Percentiles rank a stretch among this genome's conserved stretches.
These are phyloP conservation scores for Camellia granthamiana DNA, from an alignment of 148 eudicot species.

Conservation along the genomic window DNA sequence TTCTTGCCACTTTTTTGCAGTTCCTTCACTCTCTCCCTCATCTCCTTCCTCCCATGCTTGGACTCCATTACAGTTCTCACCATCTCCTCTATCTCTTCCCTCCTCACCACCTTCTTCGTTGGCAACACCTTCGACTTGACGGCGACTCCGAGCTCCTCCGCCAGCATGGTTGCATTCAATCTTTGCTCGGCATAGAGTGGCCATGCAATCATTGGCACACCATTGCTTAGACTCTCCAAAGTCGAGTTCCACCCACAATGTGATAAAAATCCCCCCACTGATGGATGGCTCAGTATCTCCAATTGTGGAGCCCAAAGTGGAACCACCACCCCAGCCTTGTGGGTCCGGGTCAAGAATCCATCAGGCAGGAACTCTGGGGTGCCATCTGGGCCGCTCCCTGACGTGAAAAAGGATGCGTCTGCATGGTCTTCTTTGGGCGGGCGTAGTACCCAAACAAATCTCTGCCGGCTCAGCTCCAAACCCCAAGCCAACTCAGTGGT, in stretches of 20 bases:
- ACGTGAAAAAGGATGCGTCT: slow-evolving; percentile 12
- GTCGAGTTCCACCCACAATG: slow-evolving; percentile 51
- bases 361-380: slow-evolving; percentile 23
- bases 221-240: slow-evolving; percentile 32
- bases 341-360: slow-evolving; percentile 35
- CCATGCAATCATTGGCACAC: slow-evolving; percentile 47
- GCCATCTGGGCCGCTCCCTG: neutral
- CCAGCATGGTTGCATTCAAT: slow-evolving; percentile 34
- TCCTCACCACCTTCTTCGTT: slow-evolving; percentile 19
- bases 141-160: slow-evolving; percentile 20
- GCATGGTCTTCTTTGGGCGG: slow-evolving; percentile 27
- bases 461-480: slow-evolving; percentile 40
- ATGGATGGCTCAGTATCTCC: slow-evolving; percentile 29
- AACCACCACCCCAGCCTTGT: slow-evolving; percentile 25
- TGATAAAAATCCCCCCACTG: slow-evolving; percentile 38
- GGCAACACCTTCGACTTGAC: slow-evolving; percentile 19
- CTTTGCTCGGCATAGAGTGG: slow-evolving; percentile 43
- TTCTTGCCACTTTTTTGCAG: neutral
- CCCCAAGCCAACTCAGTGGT: slow-evolving; percentile 43
- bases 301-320: slow-evolving; percentile 36
- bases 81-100: slow-evolving; percentile 28
- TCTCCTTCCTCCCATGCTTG: neutral
- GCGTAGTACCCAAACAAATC: slow-evolving; percentile 51
- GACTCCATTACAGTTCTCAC: slow-evolving; percentile 21
- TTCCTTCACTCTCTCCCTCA: slow-evolving; percentile 7